A percentile compares a stretch with the other conserved stretches of the same genome.
Conservation (phyloP, 2,329 filamentous ascomycete genomes). For the Fusarium devonianum region DNA sequence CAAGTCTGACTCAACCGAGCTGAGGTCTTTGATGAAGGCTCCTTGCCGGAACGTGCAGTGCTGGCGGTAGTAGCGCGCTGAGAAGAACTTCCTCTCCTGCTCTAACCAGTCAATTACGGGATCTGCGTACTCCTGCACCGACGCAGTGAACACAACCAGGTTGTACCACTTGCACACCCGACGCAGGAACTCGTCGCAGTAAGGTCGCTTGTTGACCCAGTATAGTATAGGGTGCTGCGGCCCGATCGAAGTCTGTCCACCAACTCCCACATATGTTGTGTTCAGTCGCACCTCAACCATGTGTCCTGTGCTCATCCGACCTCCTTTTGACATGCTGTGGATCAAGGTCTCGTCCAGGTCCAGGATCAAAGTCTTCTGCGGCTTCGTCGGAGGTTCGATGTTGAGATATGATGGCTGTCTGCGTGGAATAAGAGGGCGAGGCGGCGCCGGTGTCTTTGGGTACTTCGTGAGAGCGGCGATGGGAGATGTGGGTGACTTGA, state of each 20-base stretch:
- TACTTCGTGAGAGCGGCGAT: conserved; percentile 83
- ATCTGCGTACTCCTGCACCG: conserved; percentile 97
- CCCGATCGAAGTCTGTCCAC: conserved; percentile 70
- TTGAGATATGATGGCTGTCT: conserved; percentile 88
- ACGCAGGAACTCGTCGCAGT: conserved; percentile 95
- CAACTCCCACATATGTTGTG: conserved; percentile 71
- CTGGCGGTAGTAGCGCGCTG: conserved; percentile 91
- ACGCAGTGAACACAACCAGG: conserved; percentile 93
- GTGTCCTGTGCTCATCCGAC: conserved; percentile 93
- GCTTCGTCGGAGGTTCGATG: conserved; percentile 61
- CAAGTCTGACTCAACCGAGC: conserved; percentile 93
- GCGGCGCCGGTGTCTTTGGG: conserved; percentile 86
- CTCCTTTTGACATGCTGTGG: conserved; percentile 96
- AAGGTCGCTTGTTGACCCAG: conserved; percentile 97
- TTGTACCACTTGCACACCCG: conserved; percentile 98
- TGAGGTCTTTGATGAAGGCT: conserved; percentile 97
- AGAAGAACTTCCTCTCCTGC: conserved; percentile 95
- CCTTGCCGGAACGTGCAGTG: conserved; percentile 96
- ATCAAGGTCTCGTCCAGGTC: conserved; percentile 98
- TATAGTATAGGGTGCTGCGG: conserved; percentile 92
- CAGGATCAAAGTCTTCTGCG: conserved; percentile 91
- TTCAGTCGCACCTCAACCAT: conserved; percentile 98
- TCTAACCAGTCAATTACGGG: conserved; percentile 99
- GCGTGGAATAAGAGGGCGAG: conserved; percentile 86
- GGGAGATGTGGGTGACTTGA: conserved; percentile 94